Evolutionary conservation across 768 basidiomycete genomes (phyloP), one percentile per base, ranked within the genome.

Genomic region (Boletus rufocinnamomeus): DNA sequence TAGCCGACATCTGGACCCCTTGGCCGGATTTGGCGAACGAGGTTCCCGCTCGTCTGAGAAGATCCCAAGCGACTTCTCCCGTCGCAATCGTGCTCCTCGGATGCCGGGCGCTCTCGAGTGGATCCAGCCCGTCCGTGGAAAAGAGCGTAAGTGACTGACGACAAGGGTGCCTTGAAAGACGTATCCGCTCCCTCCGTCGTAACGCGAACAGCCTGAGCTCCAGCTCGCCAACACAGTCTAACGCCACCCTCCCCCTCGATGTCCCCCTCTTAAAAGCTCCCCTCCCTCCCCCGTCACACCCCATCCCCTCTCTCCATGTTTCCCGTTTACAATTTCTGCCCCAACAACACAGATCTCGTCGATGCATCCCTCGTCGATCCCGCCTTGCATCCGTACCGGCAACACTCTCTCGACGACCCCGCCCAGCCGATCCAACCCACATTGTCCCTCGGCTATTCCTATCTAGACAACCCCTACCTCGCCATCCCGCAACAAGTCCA

Each of bases 71-170:
- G 17, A 50, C 38, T 46, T 61, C 1, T 16, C 14, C 46, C 28
- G 25, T 47, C 27, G 10, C 17, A 13, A 47, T 47, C 27, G 34
- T 37, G 27, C 50, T 69, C 69, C 69, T 71, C 68, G 69, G 69
- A 70, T 60, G 51, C 63, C 67, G 61, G 61, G 50, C 59, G 4
- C 8, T 23, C 30, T 6, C 28, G 30, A 48, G 57, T 37, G 53
- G 32, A 54, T 51, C 41, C 48, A n/a, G 6, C 23, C 21, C n/a
- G 53, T 56, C 56, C 56, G 54, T 57, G 56, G 55, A 54, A 38
- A 54, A 37, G n/a, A 34, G 21, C 11, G 40, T 28, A 25, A 21
- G 45, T 28, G 41, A 43, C 41, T 21, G 10, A 3, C 41, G 41
- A 43, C 35, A 7, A 16, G 11, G 4, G 40, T 41, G 8, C 40